phyloP scores from a whole-genome alignment of 2,329 filamentous ascomycete species.

The Talaromyces sp. region DNA sequence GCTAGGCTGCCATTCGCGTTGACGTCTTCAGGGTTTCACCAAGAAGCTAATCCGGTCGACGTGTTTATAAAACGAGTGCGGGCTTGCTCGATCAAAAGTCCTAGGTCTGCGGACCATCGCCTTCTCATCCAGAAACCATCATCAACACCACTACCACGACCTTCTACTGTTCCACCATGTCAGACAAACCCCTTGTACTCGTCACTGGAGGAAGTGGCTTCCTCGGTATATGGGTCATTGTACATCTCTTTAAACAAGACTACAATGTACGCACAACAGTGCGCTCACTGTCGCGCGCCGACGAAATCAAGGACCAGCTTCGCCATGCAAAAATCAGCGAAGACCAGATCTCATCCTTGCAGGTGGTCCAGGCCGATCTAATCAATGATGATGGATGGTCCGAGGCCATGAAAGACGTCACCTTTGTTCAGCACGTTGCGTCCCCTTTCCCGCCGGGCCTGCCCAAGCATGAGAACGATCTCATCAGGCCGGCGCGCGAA shows the following conservation, averaged over 20 bases:
- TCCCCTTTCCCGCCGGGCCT: not conserved
- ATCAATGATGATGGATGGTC: conserved; percentile 5
- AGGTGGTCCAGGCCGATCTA: conserved; percentile 1
- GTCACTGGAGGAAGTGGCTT: conserved; percentile 8
- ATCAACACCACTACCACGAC: not conserved
- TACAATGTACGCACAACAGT: conserved; percentile 6
- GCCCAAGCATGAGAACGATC: conserved; percentile 3
- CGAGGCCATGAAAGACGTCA: conserved; percentile 7
- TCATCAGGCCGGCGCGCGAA: conserved; percentile 2
- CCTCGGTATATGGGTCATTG: conserved; percentile 2
- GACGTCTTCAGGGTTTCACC: not conserved
- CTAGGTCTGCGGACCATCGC: not conserved
- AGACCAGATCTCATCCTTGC: conserved; percentile 1
- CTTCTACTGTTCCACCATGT: not conserved
- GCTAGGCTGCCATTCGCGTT: not conserved
- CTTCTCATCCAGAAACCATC: not conserved
- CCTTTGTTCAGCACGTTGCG: conserved; percentile 8
- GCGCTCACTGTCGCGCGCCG: not conserved
- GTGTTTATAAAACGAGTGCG: not conserved
- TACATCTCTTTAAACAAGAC: not conserved
- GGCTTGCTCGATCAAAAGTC: not conserved
- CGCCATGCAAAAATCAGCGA: not conserved
- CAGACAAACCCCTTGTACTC: conserved; percentile 3
- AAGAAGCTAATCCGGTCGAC: not conserved
- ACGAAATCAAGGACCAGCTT: not conserved